Percentiles rank a stretch among this genome's conserved stretches.
phyloP scores from a whole-genome alignment of 331 rosid species.

The Pyracantha coccinea region DNA sequence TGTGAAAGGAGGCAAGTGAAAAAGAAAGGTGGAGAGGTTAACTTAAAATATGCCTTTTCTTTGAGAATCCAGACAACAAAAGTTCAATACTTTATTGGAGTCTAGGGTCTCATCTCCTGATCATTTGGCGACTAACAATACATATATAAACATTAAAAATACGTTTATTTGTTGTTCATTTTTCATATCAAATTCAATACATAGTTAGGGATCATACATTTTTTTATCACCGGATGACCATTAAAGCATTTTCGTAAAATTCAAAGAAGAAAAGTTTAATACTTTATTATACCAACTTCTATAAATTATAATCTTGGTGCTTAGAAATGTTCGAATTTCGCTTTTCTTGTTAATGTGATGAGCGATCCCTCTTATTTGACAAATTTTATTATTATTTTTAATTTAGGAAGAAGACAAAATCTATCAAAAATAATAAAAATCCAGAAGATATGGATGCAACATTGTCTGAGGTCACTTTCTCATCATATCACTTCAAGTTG shows the following conservation, averaged over 20 bases:
- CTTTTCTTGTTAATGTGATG: slow-evolving; percentile 2
- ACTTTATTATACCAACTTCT: background rate
- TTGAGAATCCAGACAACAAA: background rate
- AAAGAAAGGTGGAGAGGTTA: slow-evolving; percentile 6
- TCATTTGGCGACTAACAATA: no score
- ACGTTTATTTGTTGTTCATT: background rate
- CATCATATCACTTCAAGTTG: background rate
- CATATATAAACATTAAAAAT: no score
- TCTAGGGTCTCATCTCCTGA: background rate
- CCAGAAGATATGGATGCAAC: slow-evolving; percentile 16
- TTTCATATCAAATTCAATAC: background rate
- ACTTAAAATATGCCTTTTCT: background rate
- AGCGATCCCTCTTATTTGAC: background rate
- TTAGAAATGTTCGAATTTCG: background rate
- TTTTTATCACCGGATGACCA: background rate
- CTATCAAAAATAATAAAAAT: slow-evolving; percentile 9
- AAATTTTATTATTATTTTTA: background rate
- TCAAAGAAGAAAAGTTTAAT: background rate
- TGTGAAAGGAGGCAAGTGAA: background rate
- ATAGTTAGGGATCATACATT: no score
- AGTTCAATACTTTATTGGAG: background rate
- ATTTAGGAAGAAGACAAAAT: slow-evolving; percentile 11
- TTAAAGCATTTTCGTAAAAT: background rate
- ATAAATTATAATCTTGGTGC: background rate
- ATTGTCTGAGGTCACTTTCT: slow-evolving; percentile 9